Evolutionary conservation across 225 moss, liverwort and hornwort species (phyloP), one percentile per base, ranked within the genome.

Genomic region (Thuidium tamariscinum): DNA sequence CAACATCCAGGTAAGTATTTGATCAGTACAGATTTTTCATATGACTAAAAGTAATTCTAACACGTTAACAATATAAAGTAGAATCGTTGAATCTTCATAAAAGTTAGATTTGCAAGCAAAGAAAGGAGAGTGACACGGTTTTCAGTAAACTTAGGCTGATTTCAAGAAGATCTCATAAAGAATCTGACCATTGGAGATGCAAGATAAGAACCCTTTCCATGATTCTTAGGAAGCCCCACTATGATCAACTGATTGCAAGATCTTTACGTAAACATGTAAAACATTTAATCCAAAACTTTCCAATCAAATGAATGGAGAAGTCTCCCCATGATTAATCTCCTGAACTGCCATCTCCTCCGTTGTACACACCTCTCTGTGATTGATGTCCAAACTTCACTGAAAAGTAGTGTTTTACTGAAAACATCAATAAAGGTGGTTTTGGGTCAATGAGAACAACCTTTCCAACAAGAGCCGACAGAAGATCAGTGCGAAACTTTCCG

Each of bases 381-480:
- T 27, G 42, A 55, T 55, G 34, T 27, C 25, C 20, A 46, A 57
- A 78, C 26, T 29, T 39, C 32, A n/a, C 46, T 8, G 60, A 72
- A 46, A 83, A 59, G 60, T 27, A n/a, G 6, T n/a, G 48, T 52
- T 22, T 67, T 36, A 86, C 69, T 79, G 46, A 57, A 42, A 78
- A 79, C 57, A 59, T 30, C 46, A 69, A 29, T 77, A 16, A 55
- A 78, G 25, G 68, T 29, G 27, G 44, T 55, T 41, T 59, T n/a
- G 66, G 10, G 88, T 52, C 21, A 17, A 82, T 64, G 42, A 85
- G 54, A 83, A 64, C 30, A 79, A 95, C 96, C 94, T 95, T 81
- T 88, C 94, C 93, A 80, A 93, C 88, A 65, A 96, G 89, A 42
- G 87, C 85, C 52, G 89, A 88, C 63, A 96, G 82, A 61, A 85